Base-by-base conservation (phyloP, 2,329 filamentous ascomycete genomes). In the Colletotrichum liaoningense region DNA sequence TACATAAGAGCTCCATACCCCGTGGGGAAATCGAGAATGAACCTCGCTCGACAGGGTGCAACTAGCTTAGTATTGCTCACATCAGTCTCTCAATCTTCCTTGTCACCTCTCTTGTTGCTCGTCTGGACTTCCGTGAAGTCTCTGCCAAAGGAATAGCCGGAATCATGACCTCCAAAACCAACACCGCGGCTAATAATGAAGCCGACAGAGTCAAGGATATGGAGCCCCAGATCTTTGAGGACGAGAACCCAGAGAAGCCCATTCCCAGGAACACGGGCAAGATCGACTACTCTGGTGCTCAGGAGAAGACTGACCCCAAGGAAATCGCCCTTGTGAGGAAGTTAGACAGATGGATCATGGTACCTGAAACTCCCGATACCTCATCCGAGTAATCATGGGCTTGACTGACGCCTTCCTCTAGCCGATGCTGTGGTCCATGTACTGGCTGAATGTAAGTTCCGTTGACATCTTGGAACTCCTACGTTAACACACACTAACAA, bases 311-410 rank as follows among this genome's bases (percentile, higher is more conserved):
- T 3, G 82, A 84, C 56, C 82, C 82, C 0, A 81, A 77, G 52
- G 83, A 85, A 66, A 85, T 84, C 66, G 80, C 80, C 2, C 78
- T 85, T n/a, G 83, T 85, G 42, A 80, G 79, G 72, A 84, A 84
- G 75, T 77, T 85, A 2, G 83, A 84, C 75, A 67, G 78, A 67
- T 83, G 80, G 77, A 84, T 85, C 62, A 83, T 84, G 80, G 79
- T 80, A 42, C 7, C 3, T 19, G 60, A 8, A 2, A 0, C 3
- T 7, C 6, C 7, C 3, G 28, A 4, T 16, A n/a, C 14, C 8
- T 26, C 5, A 5, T 55, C n/a, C 12, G 28, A 11, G 5, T 19
- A 7, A 19, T 7, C 16, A 16, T 9, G n/a, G 33, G 4, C 4
- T 3, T 3, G 7, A 55, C 69, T 68, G 12, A 74, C 42, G 19